phyloP scores from a whole-genome alignment of 2,329 filamentous ascomycete species.

The Stagonosporopsis vannaccii region DNA sequence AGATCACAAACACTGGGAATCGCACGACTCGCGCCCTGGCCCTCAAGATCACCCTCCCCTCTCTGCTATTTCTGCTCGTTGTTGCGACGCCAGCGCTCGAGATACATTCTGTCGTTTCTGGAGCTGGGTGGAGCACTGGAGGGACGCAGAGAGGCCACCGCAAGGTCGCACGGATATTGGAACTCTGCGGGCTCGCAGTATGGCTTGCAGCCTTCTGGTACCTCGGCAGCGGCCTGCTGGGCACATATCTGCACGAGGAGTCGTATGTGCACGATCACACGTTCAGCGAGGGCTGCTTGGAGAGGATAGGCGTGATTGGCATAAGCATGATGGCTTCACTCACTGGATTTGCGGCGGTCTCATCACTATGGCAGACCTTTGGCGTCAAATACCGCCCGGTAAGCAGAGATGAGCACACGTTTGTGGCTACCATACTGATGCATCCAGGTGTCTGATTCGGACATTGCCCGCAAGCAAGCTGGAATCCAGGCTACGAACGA shows the following conservation, averaged over 20 bases:
- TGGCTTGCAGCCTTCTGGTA: constrained; percentile 84
- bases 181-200: constrained; percentile 65
- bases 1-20: constrained; percentile 79
- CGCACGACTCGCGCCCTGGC: constrained; percentile 71
- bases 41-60: constrained; percentile 72
- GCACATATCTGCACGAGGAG: constrained; percentile 57
- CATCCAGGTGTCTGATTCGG: constrained; percentile 68
- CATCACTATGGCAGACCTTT: constrained; percentile 85
- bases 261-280: constrained; percentile 53
- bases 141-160: constrained; percentile 65
- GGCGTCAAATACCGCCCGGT: constrained; percentile 67
- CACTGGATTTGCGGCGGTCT: constrained; percentile 90
- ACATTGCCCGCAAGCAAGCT: constrained; percentile 78
- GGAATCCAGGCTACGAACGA: constrained; percentile 81
- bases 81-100: constrained; percentile 80
- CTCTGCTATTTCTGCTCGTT: constrained; percentile 75
- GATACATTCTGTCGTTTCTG: constrained; percentile 69
- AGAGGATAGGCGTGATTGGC: constrained; percentile 81
- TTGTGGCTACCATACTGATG: constrained; percentile 20
- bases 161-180: constrained; percentile 69
- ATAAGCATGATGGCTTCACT: constrained; percentile 86
- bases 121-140: constrained; percentile 68
- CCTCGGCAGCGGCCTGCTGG: constrained; percentile 69
- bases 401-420: constrained; percentile 13
- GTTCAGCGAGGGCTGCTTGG: constrained; percentile 64